Conservation (phyloP, 768 basidiomycete genomes). For the Lactarius evosmus region DNA sequence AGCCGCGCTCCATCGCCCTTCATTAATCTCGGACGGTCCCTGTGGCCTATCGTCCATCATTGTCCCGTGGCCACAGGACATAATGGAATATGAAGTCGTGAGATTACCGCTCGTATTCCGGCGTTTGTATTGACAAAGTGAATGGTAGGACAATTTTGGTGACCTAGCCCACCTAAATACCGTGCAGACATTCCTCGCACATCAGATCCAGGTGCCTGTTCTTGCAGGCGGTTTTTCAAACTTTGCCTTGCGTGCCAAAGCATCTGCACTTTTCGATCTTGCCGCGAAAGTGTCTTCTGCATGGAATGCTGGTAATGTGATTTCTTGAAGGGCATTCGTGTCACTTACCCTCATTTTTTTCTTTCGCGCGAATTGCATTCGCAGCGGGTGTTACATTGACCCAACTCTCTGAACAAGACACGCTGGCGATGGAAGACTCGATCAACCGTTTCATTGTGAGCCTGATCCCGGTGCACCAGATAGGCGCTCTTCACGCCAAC, state of each 20-base stretch:
- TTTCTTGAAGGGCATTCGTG: slow-evolving; percentile 22
- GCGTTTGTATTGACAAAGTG: neutral
- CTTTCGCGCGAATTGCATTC: slow-evolving; percentile 7
- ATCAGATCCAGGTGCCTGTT: slow-evolving; percentile 49
- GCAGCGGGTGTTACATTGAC: slow-evolving; percentile 39
- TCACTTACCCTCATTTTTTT: neutral
- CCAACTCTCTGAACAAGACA: slow-evolving; percentile 52
- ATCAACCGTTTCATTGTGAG: slow-evolving; percentile 63
- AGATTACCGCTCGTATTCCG: slow-evolving; percentile 12
- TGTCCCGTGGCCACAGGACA: slow-evolving; percentile 74
- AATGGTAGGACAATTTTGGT: slow-evolving; percentile 54
- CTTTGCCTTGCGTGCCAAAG: slow-evolving; percentile 66
- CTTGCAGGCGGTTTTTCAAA: slow-evolving; percentile 55
- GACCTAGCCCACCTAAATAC: slow-evolving; percentile 53
- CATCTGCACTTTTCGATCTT: slow-evolving; percentile 69
- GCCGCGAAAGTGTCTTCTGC: slow-evolving; percentile 57
- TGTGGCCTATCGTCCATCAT: slow-evolving; percentile 56
- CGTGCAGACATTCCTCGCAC: slow-evolving; percentile 55
- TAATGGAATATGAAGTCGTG: slow-evolving; percentile 72
- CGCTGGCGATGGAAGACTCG: slow-evolving; percentile 58
- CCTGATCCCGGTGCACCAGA: slow-evolving; percentile 61
- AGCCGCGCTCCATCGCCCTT: slow-evolving; percentile 63
- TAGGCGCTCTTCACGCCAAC: slow-evolving; percentile 51
- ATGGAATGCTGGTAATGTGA: slow-evolving; percentile 57
- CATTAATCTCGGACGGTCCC: slow-evolving; percentile 60